A percentile compares a stretch with the other conserved stretches of the same genome.
These are phyloP conservation scores for Mucor sp. DNA, from an alignment of 371 early-diverging fungal genomes.

Conservation along the genomic window DNA sequence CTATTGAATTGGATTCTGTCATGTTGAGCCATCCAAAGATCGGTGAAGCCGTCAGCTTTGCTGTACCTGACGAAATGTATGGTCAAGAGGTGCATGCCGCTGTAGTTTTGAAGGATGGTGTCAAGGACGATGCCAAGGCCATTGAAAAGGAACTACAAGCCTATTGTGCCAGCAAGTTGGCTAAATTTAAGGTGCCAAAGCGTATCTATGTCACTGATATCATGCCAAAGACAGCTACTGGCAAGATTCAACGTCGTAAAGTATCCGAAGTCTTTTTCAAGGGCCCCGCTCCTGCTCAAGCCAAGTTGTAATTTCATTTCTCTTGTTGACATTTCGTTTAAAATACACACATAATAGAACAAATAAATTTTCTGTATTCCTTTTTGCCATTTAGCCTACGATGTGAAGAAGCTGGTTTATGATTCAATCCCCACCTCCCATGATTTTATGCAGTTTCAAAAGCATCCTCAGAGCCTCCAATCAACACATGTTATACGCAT, in stretches of 20 bases:
- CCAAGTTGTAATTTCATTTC: slow-evolving; percentile 40
- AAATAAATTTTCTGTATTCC: not conserved
- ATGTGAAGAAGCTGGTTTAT: not conserved
- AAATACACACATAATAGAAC: no score
- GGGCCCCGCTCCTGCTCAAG: slow-evolving; percentile 30
- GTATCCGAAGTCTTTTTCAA: slow-evolving; percentile 54
- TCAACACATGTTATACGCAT: not conserved
- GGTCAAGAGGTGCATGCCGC: slow-evolving; percentile 86
- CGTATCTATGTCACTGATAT: slow-evolving; percentile 68
- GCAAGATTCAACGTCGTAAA: slow-evolving; percentile 69
- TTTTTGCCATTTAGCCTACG: not conserved
- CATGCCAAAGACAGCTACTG: slow-evolving; percentile 81
- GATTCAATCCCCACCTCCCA: not conserved
- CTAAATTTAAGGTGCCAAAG: slow-evolving; percentile 81
- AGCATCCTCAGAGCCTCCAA: not conserved
- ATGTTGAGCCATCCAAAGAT: slow-evolving; percentile 72
- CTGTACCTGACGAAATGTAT: slow-evolving; percentile 73
- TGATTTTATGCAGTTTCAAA: not conserved
- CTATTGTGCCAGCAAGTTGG: slow-evolving; percentile 58
- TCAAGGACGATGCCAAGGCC: slow-evolving; percentile 29
- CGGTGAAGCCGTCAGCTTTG: slow-evolving; percentile 81
- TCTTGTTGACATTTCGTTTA: no score
- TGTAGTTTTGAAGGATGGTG: slow-evolving; percentile 52
- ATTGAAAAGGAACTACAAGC: slow-evolving; percentile 48
- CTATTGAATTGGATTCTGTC: slow-evolving; percentile 81